These are phyloP conservation scores for Aegilops longissima DNA, from an alignment of 176 grass and related monocot species.

Conservation along the genomic window DNA sequence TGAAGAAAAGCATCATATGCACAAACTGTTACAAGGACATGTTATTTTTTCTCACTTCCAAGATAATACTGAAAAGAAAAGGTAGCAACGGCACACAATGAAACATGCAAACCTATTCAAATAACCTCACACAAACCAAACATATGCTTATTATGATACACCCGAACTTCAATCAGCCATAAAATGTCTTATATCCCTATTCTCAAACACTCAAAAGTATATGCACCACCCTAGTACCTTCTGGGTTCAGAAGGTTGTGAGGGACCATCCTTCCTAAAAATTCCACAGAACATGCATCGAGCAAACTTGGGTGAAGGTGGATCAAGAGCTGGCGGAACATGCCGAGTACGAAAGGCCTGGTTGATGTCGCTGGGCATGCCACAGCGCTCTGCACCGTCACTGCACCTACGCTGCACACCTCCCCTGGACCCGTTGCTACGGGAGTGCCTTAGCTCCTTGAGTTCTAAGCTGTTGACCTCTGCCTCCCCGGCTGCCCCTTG, in stretches of 20 bases:
- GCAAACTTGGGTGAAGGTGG: conserved; percentile 43
- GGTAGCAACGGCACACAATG: not conserved
- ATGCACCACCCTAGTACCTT: conserved; percentile 5
- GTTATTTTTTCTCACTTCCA: not conserved
- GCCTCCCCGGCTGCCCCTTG: conserved; percentile 15
- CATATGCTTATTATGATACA: not conserved
- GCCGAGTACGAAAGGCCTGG: conserved; percentile 8
- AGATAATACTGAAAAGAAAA: not conserved
- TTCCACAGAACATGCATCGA: conserved; percentile 39
- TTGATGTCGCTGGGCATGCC: not conserved
- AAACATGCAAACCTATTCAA: not conserved
- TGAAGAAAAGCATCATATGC: not conserved
- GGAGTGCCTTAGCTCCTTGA: conserved; percentile 33
- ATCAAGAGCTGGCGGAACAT: conserved; percentile 31
- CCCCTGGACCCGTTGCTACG: not conserved
- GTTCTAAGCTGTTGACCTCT: conserved; percentile 10
- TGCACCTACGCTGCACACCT: not conserved
- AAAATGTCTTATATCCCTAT: not conserved
- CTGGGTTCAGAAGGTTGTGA: conserved; percentile 23
- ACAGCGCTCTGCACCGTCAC: not conserved
- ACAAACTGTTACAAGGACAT: not conserved
- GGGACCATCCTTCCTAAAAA: conserved; percentile 33
- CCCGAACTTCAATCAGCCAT: not conserved
- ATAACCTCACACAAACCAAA: not conserved
- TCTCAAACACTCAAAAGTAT: not conserved